A percentile compares a stretch with the other conserved stretches of the same genome.
Evolutionary conservation across 192 early-diverging fungal genomes (phyloP).

Genomic region (Coemansia sp.): DNA sequence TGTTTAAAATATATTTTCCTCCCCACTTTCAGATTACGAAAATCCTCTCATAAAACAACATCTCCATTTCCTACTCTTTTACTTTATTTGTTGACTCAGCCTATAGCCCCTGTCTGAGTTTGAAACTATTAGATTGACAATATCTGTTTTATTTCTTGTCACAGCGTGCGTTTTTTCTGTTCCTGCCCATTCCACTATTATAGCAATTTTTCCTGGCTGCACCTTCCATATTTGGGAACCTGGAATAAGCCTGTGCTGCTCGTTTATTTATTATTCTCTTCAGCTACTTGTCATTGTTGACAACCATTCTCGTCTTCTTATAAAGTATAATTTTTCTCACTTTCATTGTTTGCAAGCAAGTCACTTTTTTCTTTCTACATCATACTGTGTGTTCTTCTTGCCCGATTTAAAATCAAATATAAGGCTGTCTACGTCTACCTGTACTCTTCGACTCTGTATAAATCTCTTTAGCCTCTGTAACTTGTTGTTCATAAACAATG

Average conservation of each 20-base stretch:
- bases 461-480: no score
- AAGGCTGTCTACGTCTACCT: no score
- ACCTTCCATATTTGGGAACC: neutral
- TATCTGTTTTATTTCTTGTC: conserved; percentile 2
- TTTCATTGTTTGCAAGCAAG: no score
- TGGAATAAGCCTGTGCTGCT: neutral
- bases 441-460: no score
- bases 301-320: neutral
- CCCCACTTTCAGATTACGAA: no score
- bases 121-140: neutral
- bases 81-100: neutral
- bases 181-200: neutral
- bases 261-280: neutral
- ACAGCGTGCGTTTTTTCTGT: neutral
- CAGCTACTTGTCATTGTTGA: neutral
- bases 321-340: no score
- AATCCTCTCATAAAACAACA: neutral
- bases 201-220: neutral
- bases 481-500: no score
- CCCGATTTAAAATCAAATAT: no score
- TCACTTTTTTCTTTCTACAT: no score
- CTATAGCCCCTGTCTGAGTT: conserved; percentile 2
- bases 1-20: neutral
- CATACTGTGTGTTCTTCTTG: no score
- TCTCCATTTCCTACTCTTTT: neutral